Evolutionary conservation across 305 asterid species (phyloP).

Genomic region (Fraxinus paxiana): DNA sequence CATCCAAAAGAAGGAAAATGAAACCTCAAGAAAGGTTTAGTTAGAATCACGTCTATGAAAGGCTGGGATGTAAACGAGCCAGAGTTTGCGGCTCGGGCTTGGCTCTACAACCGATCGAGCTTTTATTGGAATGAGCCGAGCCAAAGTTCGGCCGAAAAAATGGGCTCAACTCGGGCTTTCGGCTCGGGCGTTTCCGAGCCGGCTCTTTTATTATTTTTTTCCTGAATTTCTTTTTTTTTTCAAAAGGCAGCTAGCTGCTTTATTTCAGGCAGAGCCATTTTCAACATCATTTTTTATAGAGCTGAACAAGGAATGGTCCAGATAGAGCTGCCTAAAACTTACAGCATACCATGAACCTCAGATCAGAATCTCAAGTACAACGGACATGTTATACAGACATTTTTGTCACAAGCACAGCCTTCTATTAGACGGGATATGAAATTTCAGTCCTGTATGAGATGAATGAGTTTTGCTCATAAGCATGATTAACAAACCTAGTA

Average conservation of each 20-base stretch:
- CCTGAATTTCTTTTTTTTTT: too few relatives aligned
- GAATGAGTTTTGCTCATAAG: neutral
- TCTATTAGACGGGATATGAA: neutral
- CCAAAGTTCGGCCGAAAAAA: too few relatives aligned
- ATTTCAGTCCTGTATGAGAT: neutral
- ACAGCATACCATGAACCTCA: neutral
- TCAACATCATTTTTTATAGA: conserved; percentile 1
- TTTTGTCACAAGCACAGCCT: neutral
- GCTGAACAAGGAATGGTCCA: conserved; percentile 6
- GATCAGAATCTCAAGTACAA: neutral
- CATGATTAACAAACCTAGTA: neutral
- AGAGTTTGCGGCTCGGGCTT: neutral
- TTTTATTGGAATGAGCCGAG: neutral
- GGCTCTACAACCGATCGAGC: neutral
- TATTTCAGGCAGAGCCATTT: conserved; percentile 8
- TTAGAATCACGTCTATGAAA: neutral
- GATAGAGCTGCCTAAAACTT: neutral
- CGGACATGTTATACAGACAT: neutral
- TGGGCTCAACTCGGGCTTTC: neutral
- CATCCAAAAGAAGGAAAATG: neutral
- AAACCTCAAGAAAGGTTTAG: neutral
- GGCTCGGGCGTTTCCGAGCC: neutral
- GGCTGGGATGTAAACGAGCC: neutral
- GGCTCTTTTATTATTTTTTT: too few relatives aligned
- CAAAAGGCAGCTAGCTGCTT: neutral